phyloP scores from a whole-genome alignment of 2,329 filamentous ascomycete genomes.

The Rutstroemia sp. region DNA sequence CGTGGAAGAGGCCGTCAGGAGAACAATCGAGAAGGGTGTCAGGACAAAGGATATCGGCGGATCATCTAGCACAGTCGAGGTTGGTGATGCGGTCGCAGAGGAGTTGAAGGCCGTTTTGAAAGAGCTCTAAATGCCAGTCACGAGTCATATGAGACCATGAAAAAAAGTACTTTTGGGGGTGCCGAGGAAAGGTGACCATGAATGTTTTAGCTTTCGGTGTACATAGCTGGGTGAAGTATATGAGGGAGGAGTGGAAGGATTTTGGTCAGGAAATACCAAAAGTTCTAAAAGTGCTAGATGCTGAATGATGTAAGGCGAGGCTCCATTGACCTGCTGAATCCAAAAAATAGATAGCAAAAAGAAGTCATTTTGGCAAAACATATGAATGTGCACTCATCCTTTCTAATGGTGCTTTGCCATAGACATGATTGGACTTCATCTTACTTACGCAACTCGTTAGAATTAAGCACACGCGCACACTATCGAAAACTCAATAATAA shows the following conservation, averaged over 20 bases:
- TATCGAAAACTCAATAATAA: background rate
- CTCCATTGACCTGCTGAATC: too few species aligned
- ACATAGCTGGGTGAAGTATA: background rate
- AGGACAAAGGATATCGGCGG: constrained; percentile 84
- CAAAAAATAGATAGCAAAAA: too few species aligned
- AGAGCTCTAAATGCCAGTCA: constrained; percentile 13
- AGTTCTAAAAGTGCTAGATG: too few species aligned
- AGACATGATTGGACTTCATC: too few species aligned
- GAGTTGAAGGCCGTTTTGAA: constrained; percentile 63
- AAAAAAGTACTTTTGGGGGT: background rate
- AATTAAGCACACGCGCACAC: background rate
- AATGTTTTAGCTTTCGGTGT: too few species aligned
- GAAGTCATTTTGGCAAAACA: too few species aligned
- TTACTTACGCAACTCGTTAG: too few species aligned
- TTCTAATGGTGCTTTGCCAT: too few species aligned
- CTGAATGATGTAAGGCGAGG: too few species aligned
- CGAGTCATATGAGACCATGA: background rate
- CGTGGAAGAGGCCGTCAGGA: constrained; percentile 74
- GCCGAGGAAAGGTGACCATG: background rate
- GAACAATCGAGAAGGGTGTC: constrained; percentile 70
- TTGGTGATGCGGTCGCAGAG: constrained; percentile 74
- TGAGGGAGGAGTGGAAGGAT: background rate
- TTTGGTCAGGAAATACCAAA: background rate
- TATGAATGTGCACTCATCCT: too few species aligned
- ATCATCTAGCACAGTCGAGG: constrained; percentile 61